These are phyloP conservation scores for Hirschioporus abietinus DNA, from an alignment of 768 basidiomycete genomes.

Conservation along the genomic window DNA sequence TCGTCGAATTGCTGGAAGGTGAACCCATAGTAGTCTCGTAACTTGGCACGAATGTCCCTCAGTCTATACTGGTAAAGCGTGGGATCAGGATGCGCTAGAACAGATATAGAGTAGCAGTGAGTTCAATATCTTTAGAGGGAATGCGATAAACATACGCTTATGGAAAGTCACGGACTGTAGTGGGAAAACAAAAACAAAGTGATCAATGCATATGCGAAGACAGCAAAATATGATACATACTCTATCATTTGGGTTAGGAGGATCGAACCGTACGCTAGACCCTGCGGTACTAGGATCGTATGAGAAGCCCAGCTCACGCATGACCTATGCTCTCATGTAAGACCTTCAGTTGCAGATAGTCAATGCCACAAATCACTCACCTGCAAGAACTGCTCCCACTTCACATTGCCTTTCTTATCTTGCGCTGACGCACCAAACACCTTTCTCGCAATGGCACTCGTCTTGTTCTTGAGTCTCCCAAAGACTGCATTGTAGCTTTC, in stretches of 20 bases:
- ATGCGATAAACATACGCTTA: slow-evolving; percentile 44
- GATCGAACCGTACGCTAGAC: slow-evolving; percentile 78
- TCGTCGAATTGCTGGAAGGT: not conserved
- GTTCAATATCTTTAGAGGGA: slow-evolving; percentile 1
- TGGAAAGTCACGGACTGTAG: slow-evolving; percentile 68
- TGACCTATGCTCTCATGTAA: slow-evolving; percentile 40
- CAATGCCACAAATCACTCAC: slow-evolving; percentile 28
- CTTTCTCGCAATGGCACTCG: slow-evolving; percentile 56
- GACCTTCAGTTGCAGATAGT: slow-evolving; percentile 1
- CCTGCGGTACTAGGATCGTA: slow-evolving; percentile 74
- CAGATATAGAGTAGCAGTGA: slow-evolving; percentile 8
- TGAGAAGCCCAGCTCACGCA: slow-evolving; percentile 74
- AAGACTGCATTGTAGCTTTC: slow-evolving; percentile 51
- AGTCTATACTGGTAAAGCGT: slow-evolving; percentile 49
- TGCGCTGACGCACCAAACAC: slow-evolving; percentile 52
- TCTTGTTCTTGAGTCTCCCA: slow-evolving; percentile 52
- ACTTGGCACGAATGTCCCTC: slow-evolving; percentile 47
- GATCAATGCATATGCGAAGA: slow-evolving; percentile 1
- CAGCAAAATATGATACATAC: slow-evolving; percentile 26
- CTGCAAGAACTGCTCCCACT: slow-evolving; percentile 77
- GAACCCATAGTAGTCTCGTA: slow-evolving; percentile 61
- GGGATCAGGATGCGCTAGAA: slow-evolving; percentile 67
- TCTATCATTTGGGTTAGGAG: slow-evolving; percentile 48
- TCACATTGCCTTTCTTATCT: slow-evolving; percentile 55
- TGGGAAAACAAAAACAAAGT: slow-evolving; percentile 2